These are phyloP conservation scores for Fusarium piperis DNA, from an alignment of 2,329 filamentous ascomycete species.

Conservation along the genomic window DNA sequence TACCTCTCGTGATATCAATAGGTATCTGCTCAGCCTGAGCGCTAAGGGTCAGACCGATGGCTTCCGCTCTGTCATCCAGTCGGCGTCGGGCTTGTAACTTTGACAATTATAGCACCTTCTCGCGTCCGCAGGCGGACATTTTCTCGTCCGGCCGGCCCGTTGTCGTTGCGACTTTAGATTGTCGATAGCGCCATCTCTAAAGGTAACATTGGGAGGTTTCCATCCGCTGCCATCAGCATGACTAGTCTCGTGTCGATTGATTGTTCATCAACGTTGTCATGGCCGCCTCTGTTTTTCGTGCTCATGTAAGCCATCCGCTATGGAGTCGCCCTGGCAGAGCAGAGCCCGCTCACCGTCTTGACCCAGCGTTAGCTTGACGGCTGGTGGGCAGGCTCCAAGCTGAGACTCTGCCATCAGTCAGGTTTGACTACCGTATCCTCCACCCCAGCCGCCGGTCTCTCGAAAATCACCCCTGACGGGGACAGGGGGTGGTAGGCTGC, in stretches of 20 bases:
- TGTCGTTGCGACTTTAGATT: slow-evolving; percentile 21
- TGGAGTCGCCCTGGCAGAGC: neutral
- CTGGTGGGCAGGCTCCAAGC: slow-evolving; percentile 14
- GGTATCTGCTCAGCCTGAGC: neutral
- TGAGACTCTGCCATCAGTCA: slow-evolving; percentile 19
- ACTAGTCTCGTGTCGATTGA: slow-evolving; percentile 12
- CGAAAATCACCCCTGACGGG: slow-evolving; percentile 21
- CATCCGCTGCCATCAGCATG: slow-evolving; percentile 4
- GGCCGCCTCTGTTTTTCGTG: neutral
- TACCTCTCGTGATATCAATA: neutral
- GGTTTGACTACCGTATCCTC: neutral
- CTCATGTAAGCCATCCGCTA: slow-evolving; percentile 26
- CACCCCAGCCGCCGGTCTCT: slow-evolving; percentile 11
- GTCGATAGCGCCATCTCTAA: slow-evolving; percentile 14
- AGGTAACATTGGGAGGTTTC: slow-evolving; percentile 9
- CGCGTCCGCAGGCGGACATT: slow-evolving; percentile 13
- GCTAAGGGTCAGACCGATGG: neutral
- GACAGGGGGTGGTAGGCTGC: slow-evolving; percentile 11
- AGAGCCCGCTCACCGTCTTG: slow-evolving; percentile 19
- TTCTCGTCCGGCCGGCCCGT: slow-evolving; percentile 17
- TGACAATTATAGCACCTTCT: slow-evolving; percentile 17
- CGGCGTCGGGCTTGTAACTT: neutral
- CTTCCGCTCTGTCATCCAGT: neutral
- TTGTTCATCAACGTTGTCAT: slow-evolving; percentile 11
- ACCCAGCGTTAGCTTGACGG: slow-evolving; percentile 29